Evolutionary conservation across 2,329 filamentous ascomycete species (phyloP), one percentile per base, ranked within the genome.

Genomic region (Colletotrichum higginsianum): DNA sequence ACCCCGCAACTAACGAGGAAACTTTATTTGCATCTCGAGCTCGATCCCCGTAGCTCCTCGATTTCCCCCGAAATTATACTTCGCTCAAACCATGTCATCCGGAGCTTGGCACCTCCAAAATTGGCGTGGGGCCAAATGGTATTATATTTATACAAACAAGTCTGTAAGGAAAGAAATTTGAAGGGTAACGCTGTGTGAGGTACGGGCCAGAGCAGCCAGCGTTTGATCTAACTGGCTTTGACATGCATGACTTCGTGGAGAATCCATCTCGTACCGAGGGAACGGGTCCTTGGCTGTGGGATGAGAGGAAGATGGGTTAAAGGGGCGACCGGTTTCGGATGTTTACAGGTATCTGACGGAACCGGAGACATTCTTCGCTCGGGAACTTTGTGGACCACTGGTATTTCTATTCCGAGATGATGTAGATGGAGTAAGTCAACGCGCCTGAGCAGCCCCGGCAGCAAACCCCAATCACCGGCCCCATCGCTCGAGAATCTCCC

Each of bases 401-500:
- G 15, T 11, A 13, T 2, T 8, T 15, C n/a, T 4, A n/a, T 40
- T 1, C n/a, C 12, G 30, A 35, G 30, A 9, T 9, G 4, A 8
- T 53, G 30, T 40, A 16, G 30, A 42, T 26, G 3, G 4, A 16
- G 5, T 13, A 53, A 16, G 15, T 47, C 3, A 2, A 35, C 9
- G 8, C 30, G 30, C 8, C 30, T 8, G 2, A 35, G 8, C 30
- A 4, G n/a, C 3, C 13, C 3, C 12, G 16, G 47, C 16, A 46
- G 21, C 49, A 38, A 38, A 46, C 7, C 11, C 15, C 13, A 12
- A 6, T n/a, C 35, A 67, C 9, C 61, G 61, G 1, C 77, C 78
- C 85, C 85, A 87, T 9, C 84, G 78, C n/a, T 79, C 77, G 26
- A 87, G 74, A 30, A 91, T 79, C 56, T 87, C 84, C 7, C 87